Percentiles rank a stretch among this genome's conserved stretches.
Evolutionary conservation across 768 basidiomycete species (phyloP).

Genomic region (Tulasnella sp.): DNA sequence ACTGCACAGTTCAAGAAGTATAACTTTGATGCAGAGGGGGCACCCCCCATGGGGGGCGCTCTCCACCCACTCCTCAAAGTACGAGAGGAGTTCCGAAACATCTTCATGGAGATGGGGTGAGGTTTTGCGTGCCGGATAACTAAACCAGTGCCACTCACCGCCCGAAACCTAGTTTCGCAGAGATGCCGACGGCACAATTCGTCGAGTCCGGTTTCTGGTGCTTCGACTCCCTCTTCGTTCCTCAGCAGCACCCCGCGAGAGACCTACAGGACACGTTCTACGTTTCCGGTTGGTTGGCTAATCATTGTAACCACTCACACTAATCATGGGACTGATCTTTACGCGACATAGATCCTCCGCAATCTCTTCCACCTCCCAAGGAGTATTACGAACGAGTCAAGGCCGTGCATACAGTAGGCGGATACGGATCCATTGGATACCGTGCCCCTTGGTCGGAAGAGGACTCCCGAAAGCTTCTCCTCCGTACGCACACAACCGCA

Average conservation of each 20-base stretch:
- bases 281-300: constrained; percentile 57
- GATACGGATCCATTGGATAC: constrained; percentile 90
- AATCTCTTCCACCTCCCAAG: constrained; percentile 60
- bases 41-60: constrained; percentile 80
- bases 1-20: constrained; percentile 91
- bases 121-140: constrained; percentile 21
- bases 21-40: constrained; percentile 95
- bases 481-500: constrained; percentile 95
- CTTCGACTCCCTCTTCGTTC: constrained; percentile 96
- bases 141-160: neutral
- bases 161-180: constrained; percentile 61
- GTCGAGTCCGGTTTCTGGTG: constrained; percentile 99
- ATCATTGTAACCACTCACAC: neutral
- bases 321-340: constrained; percentile 3
- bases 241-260: constrained; percentile 96
- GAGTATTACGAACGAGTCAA: constrained; percentile 83
- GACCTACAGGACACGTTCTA: constrained; percentile 99
- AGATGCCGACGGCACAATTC: constrained; percentile 94
- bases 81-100: constrained; percentile 91
- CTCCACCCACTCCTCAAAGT: constrained; percentile 96
- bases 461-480: constrained; percentile 82
- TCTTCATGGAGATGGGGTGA: constrained; percentile 99
- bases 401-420: constrained; percentile 73
- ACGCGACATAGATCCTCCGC: constrained; percentile 58
- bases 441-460: constrained; percentile 90